phyloP scores from a whole-genome alignment of 2,329 filamentous ascomycete species.

The Ceratocystiopsis brevicomis region DNA sequence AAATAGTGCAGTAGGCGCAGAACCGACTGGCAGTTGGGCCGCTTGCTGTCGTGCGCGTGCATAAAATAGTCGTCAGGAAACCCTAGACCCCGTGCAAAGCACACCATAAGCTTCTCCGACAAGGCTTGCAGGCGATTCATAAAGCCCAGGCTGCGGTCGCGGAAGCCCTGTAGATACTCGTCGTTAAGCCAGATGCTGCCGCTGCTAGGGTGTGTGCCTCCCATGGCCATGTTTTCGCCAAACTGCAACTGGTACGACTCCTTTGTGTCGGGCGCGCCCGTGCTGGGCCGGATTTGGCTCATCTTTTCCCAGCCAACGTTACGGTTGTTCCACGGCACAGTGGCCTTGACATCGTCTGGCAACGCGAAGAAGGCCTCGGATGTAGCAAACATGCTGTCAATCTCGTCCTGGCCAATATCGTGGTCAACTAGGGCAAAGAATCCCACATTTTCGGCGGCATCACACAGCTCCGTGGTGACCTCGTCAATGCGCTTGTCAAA shows the following conservation, averaged over 20 bases:
- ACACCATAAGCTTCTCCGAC: slow-evolving; percentile 36
- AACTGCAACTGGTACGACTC: slow-evolving; percentile 46
- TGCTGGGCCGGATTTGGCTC: slow-evolving; percentile 38
- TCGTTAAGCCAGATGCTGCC: slow-evolving; percentile 28
- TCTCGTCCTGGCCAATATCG: slow-evolving; percentile 20
- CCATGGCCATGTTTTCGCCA: slow-evolving; percentile 28
- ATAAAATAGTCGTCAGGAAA: slow-evolving; percentile 34
- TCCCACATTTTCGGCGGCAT: slow-evolving; percentile 36
- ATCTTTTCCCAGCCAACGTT: slow-evolving; percentile 45
- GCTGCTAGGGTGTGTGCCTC: slow-evolving; percentile 17
- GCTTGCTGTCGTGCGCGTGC: slow-evolving; percentile 29
- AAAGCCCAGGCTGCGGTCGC: slow-evolving; percentile 24
- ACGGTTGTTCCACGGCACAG: slow-evolving; percentile 32
- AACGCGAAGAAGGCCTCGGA: slow-evolving; percentile 32
- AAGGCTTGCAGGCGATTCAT: slow-evolving; percentile 34
- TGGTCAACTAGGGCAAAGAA: slow-evolving; percentile 39
- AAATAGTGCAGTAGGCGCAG: slow-evolving; percentile 15
- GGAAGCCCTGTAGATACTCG: slow-evolving; percentile 26
- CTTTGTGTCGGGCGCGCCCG: slow-evolving; percentile 37
- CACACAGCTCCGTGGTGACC: slow-evolving; percentile 31
- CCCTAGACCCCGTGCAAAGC: slow-evolving; percentile 37
- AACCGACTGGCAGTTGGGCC: slow-evolving; percentile 33
- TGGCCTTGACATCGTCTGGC: slow-evolving; percentile 29
- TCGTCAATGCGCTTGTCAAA: slow-evolving; percentile 32
- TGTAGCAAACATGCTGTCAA: slow-evolving; percentile 21